Evolutionary conservation across 2,329 filamentous ascomycete genomes (phyloP), one percentile per base, ranked within the genome.

Genomic region (Nigrospora sphaerica): DNA sequence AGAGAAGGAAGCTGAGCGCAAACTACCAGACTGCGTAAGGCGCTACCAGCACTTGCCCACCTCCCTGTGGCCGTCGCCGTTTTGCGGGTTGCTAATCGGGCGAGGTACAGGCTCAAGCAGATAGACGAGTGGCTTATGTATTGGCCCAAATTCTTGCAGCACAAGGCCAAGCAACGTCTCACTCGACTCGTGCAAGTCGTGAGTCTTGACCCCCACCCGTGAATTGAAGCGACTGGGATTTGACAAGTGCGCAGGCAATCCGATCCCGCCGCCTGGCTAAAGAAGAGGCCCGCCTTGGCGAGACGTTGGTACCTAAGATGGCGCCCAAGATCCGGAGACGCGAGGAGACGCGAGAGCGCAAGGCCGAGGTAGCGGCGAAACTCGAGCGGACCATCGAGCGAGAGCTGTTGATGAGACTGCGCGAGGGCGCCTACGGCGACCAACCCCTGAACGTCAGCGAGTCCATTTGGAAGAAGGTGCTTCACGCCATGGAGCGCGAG

Each of bases 111-210:
- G 23, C 78, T 98, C 23, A 80, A 87, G 56, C 88, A 95, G 65
- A 81, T 98, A 54, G 90, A 95, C 64, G 80, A 88, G 57, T 80
- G 85, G 42, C 75, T 95, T 55, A 86, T 90, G 61, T 97, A 95
- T 76, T 97, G 90, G 77, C 91, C 92, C 46, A 95, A 95, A 66
- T 96, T 95, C 63, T 71, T 95, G 53, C 73, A 89, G 32, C 90
- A 95, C 72, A 95, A 95, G 71, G 93, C 89, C 75, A 98, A 98
- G 75, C 93, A 97, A 72, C 83, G 93, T 49, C 79, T 97, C 39
- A 97, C 93, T 11, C 77, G 93, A 42, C 66, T 98, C 60, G 95
- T 89, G 44, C 93, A 97, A 73, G 92, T 98, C 41, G 84, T 85
- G 47, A 93, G 95, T 54, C 74, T 81, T 54, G 83, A 81, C 33